phyloP scores from a whole-genome alignment of 1,284 basidiomycete species.

The Microbotryomycetes sp. region DNA sequence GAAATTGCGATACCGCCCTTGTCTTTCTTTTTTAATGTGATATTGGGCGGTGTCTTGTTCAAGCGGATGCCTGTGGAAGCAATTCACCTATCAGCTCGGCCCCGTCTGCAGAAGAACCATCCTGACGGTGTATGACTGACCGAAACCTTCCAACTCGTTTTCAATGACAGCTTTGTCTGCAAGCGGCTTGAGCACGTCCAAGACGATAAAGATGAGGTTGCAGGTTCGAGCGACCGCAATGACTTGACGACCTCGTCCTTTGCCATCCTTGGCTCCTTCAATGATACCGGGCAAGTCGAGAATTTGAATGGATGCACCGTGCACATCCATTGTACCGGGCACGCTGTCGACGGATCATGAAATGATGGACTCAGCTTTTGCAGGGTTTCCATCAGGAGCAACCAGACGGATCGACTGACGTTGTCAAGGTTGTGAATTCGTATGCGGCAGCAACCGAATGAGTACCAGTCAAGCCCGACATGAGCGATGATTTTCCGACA shows the following conservation, averaged over 20 bases:
- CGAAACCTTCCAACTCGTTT: conserved; percentile 89
- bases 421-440: conserved; percentile 71
- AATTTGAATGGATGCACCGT: conserved; percentile 78
- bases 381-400: not conserved
- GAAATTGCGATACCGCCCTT: conserved; percentile 81
- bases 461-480: conserved; percentile 97
- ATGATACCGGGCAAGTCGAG: conserved; percentile 71
- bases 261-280: conserved; percentile 96
- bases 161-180: conserved; percentile 90
- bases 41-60: conserved; percentile 89
- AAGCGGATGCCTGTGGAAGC: conserved; percentile 59
- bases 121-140: no score
- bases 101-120: no score
- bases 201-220: conserved; percentile 96
- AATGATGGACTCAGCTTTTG: not conserved
- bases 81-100: no score
- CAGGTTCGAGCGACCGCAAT: conserved; percentile 95
- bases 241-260: conserved; percentile 94
- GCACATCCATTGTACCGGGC: conserved; percentile 89
- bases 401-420: no score
- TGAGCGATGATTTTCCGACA: conserved; percentile 74
- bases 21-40: conserved; percentile 74
- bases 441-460: conserved; percentile 97
- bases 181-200: conserved; percentile 95
- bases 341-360: conserved; percentile 53